Evolutionary conservation across 2,329 filamentous ascomycete genomes (phyloP), one percentile per base, ranked within the genome.

Genomic region (Fusarium heterosporum): DNA sequence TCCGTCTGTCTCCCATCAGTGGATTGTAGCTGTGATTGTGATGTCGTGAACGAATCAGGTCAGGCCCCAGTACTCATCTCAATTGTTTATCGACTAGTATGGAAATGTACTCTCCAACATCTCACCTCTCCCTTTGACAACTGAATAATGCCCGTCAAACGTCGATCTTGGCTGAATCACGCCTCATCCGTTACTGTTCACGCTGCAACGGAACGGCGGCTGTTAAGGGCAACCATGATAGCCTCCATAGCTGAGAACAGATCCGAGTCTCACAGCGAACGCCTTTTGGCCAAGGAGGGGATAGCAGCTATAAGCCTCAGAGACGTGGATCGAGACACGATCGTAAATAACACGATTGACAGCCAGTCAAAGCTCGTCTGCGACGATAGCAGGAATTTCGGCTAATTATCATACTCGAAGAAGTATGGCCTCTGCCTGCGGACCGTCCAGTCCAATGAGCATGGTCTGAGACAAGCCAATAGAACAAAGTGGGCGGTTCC

Each of bases 331-430:
- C 61, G 48, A 62, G 61, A 53, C 55, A 55, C 40, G 42, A 69
- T 66, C 65, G 65, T 51, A 47, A 55, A 66, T 43, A 50, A 53
- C 22, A 51, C 22, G 40, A 45, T 41, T 41, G 30, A 40, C 43
- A 51, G 61, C 64, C 64, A 68, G 65, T 68, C 55, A 68, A 36
- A 40, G 40, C 46, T 66, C 61, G 61, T 59, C 36, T 55, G 40
- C 28, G n/a, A 11, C n/a, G 17, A 40, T 32, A 43, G 10, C 43
- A 69, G 68, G 69, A 71, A 71, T 71, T 71, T 70, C 66, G 68
- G 69, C 69, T 71, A 71, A 71, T 71, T 70, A 56, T 46, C 68
- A 41, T 51, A 41, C 67, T 52, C 32, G 36, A 52, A 59, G 8
- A 36, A 36, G 34, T 36, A 66, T 49, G 43, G 34, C 34, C 16